Evolutionary conservation across 2,329 filamentous ascomycete genomes (phyloP).

Genomic region (Cercospora citrullina): DNA sequence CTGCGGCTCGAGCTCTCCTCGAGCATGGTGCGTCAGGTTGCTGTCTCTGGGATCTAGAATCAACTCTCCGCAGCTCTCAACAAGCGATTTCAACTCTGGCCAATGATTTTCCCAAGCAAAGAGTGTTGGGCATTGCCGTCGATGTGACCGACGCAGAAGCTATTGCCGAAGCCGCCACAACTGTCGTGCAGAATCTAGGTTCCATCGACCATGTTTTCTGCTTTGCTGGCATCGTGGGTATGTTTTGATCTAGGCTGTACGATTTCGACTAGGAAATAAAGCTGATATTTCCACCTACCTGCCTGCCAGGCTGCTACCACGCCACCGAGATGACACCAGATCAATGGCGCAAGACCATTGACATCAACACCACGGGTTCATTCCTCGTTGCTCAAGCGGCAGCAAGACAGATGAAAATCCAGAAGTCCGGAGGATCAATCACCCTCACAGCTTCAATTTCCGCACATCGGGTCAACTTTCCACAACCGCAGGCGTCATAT

Average conservation of each 20-base stretch:
- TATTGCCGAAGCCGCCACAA: constrained; percentile 48
- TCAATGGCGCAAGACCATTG: constrained; percentile 64
- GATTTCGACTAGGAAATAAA: not conserved
- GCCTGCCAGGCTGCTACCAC: constrained; percentile 48
- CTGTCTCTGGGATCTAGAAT: constrained; percentile 61
- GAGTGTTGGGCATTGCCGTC: constrained; percentile 54
- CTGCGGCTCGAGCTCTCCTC: constrained; percentile 61
- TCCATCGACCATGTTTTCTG: constrained; percentile 59
- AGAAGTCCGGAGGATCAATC: constrained; percentile 60
- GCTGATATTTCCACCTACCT: not conserved
- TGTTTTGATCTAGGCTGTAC: not conserved
- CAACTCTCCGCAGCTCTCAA: constrained; percentile 43
- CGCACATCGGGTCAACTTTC: constrained; percentile 68
- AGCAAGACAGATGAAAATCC: constrained; percentile 55
- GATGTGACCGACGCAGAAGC: constrained; percentile 59
- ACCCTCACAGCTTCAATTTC: constrained; percentile 68
- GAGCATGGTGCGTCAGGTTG: constrained; percentile 65
- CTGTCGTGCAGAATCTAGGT: constrained; percentile 49
- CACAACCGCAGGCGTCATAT: constrained; percentile 70
- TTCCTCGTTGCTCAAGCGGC: constrained; percentile 70
- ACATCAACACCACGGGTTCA: constrained; percentile 70
- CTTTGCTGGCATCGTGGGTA: constrained; percentile 69
- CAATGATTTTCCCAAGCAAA: constrained; percentile 55
- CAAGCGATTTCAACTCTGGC: constrained; percentile 50
- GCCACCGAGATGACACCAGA: constrained; percentile 60